Conservation (phyloP, 208 protist species). For the Balamuthia mandrillaris region DNA sequence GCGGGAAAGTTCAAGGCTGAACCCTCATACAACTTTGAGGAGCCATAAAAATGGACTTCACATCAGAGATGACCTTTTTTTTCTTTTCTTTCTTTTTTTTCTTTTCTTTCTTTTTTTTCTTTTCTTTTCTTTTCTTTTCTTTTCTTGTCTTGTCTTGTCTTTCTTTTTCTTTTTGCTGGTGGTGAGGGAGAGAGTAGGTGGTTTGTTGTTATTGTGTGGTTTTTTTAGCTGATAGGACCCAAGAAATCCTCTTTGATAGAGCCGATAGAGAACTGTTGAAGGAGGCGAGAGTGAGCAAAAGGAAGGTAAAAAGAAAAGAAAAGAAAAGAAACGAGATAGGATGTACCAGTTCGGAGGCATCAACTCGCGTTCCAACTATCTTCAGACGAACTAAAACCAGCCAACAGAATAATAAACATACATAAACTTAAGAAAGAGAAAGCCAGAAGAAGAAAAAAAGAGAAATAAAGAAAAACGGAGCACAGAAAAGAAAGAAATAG, state of each 20-base stretch:
- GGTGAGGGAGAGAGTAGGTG: too few relatives aligned
- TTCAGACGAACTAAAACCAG: slow-evolving; percentile 60
- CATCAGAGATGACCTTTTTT: too few relatives aligned
- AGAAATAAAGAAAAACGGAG: neutral
- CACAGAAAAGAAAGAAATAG: neutral
- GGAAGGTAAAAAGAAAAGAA: neutral
- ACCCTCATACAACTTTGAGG: too few relatives aligned
- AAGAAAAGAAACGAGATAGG: neutral
- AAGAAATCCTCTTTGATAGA: slow-evolving; percentile 68
- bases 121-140: too few relatives aligned
- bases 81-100: too few relatives aligned
- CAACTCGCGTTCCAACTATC: slow-evolving; percentile 54
- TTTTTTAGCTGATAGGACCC: slow-evolving; percentile 27
- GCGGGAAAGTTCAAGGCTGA: too few relatives aligned
- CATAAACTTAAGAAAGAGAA: neutral
- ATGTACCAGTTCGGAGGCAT: slow-evolving; percentile 56
- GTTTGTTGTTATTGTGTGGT: too few relatives aligned
- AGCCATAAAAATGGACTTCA: too few relatives aligned
- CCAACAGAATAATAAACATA: neutral
- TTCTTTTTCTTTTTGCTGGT: too few relatives aligned
- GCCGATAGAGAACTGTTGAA: slow-evolving; percentile 55
- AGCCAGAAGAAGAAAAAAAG: too few relatives aligned
- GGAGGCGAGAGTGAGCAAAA: neutral
- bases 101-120: too few relatives aligned
- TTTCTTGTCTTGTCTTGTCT: too few relatives aligned